These are phyloP conservation scores for Diaporthe vaccinii DNA, from an alignment of 2,329 filamentous ascomycete genomes.

Conservation along the genomic window DNA sequence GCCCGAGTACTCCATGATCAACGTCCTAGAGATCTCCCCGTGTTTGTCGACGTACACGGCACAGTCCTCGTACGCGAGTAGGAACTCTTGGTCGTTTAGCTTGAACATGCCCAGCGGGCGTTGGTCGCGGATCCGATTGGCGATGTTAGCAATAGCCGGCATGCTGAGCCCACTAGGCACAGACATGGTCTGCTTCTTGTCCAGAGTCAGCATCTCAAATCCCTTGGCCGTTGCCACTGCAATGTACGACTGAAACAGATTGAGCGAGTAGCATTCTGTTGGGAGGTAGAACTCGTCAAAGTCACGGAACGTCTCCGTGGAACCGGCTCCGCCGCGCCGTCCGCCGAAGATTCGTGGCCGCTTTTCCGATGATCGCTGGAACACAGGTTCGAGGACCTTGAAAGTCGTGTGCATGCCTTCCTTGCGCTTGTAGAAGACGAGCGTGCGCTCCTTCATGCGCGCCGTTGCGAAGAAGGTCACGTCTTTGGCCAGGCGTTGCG, in stretches of 20 bases:
- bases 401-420: constrained; percentile 94
- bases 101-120: constrained; percentile 96
- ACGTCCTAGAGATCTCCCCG: constrained; percentile 91
- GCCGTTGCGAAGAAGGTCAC: constrained; percentile 97
- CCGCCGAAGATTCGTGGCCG: constrained; percentile 76
- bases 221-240: constrained; percentile 92
- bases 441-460: constrained; percentile 94
- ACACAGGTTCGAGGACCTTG: constrained; percentile 95
- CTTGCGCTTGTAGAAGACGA: constrained; percentile 97
- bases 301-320: constrained; percentile 96
- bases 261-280: constrained; percentile 93
- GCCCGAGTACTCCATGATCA: constrained; percentile 99
- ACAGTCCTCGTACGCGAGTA: constrained; percentile 94
- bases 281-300: constrained; percentile 99
- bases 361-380: constrained; percentile 91
- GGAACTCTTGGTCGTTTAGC: constrained; percentile 90
- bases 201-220: constrained; percentile 94
- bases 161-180: constrained; percentile 85
- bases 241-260: constrained; percentile 94
- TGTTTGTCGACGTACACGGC: constrained; percentile 99
- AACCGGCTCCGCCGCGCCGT: constrained; percentile 73
- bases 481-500: constrained; percentile 91
- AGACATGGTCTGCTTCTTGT: constrained; percentile 96
- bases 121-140: constrained; percentile 84
- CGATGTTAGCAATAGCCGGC: constrained; percentile 86